Evolutionary conservation across 2,329 filamentous ascomycete genomes (phyloP), one percentile per base, ranked within the genome.

Genomic region (Aspergillus carbonarius): DNA sequence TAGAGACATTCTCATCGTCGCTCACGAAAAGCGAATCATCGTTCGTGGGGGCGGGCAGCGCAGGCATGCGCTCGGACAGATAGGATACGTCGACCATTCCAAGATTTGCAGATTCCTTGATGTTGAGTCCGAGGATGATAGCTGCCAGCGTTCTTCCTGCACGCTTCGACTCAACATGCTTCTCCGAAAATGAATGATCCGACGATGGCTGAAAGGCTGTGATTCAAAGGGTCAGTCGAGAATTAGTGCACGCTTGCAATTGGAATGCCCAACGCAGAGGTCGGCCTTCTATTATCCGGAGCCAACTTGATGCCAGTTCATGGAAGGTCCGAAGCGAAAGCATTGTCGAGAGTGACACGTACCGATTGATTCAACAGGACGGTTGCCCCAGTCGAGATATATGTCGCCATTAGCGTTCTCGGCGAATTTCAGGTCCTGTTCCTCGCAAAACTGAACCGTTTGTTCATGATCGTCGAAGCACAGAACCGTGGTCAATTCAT

Each of bases 141-240:
- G 85, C 82, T 20, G 81, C 79, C n/a, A 85, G 70, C 1, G 77
- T 81, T 63, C 85, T 79, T 20, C 80, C 79, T 56, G 79, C 76
- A 39, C 85, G 80, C 70, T 88, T 88, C 25, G 74, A 73, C 67
- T 88, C 85, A 15, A 88, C 85, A 52, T 83, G 75, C 5, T 64
- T 74, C 18, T 80, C 71, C 0, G 83, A 86, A 61, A 83, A 84
- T 15, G 76, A 74, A 63, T 87, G 85, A 32, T 78, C 77, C n/a
- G 76, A 75, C 32, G 77, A 76, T 13, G 76, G 73, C 58, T 73
- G 72, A 49, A 79, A 78, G 47, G 69, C 78, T 79, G 65, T 59
- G 32, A 48, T 49, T 55, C 42, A 57, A 49, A 47, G 12, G 10
- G 63, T 68, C 47, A 68, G 65, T 66, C 52, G 59, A 60, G n/a